These are phyloP conservation scores for Aspergillus felis DNA, from an alignment of 2,329 filamentous ascomycete genomes.

Conservation along the genomic window DNA sequence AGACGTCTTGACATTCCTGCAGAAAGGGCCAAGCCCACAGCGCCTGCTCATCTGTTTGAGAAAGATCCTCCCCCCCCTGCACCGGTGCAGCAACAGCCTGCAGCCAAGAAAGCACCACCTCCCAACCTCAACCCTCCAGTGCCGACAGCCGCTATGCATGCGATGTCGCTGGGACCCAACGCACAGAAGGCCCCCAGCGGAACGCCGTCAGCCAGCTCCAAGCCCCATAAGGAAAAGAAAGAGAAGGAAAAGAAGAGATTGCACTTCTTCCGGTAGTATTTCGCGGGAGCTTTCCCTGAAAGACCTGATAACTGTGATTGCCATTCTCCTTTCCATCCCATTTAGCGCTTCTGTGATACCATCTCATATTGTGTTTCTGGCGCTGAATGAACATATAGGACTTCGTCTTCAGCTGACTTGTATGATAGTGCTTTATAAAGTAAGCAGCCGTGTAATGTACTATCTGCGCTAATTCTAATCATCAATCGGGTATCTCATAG, in stretches of 20 bases:
- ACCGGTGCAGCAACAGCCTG: constrained; percentile 39
- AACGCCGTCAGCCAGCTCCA: constrained; percentile 17
- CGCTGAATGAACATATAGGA: background rate
- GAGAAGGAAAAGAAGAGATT: constrained; percentile 54
- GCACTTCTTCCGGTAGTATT: constrained; percentile 47
- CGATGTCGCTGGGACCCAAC: constrained; percentile 34
- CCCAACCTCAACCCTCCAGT: constrained; percentile 23
- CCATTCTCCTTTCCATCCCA: constrained; percentile 11
- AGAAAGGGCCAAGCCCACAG: constrained; percentile 73
- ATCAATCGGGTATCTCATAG: background rate
- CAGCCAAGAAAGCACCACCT: constrained; percentile 20
- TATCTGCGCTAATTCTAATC: background rate
- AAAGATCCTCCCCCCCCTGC: constrained; percentile 53
- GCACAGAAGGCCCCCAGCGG: constrained; percentile 35
- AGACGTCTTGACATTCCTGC: constrained; percentile 74
- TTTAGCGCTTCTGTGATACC: constrained; percentile 35
- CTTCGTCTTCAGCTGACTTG: background rate
- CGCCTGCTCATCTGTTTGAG: constrained; percentile 83
- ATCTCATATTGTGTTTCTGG: constrained; percentile 20
- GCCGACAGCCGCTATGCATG: constrained; percentile 31
- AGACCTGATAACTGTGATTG: background rate
- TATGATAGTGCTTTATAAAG: background rate
- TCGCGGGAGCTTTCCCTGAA: background rate
- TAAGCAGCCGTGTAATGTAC: background rate
- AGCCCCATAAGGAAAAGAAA: constrained; percentile 41